phyloP scores from a whole-genome alignment of 257 asterid species.

The Nicotiana benthamiana region DNA sequence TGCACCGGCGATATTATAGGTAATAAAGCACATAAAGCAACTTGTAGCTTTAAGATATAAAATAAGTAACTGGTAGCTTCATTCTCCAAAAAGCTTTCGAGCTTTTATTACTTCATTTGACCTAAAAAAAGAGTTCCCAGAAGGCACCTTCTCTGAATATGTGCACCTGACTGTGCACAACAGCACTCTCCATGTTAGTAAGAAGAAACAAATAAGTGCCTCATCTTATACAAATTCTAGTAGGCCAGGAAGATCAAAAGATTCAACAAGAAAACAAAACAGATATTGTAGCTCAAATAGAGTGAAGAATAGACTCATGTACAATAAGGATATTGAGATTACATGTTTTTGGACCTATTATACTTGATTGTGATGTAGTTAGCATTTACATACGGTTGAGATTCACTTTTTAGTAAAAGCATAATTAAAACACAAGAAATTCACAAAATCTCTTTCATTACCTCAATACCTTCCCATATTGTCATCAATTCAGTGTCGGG shows the following conservation, averaged over 20 bases:
- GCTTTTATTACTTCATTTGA: background rate
- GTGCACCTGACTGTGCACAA: background rate
- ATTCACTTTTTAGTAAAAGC: background rate
- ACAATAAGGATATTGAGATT: background rate
- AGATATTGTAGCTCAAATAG: background rate
- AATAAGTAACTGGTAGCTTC: background rate
- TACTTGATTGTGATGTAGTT: slow-evolving; percentile 1
- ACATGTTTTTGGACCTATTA: background rate
- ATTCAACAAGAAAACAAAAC: slow-evolving; percentile 2
- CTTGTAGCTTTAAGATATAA: background rate
- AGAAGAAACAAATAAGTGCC: background rate
- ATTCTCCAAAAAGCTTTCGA: background rate
- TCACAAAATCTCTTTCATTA: background rate
- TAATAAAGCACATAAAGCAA: background rate
- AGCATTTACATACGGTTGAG: background rate
- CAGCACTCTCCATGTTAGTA: background rate
- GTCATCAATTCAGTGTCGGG: background rate
- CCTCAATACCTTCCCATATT: slow-evolving; percentile 5
- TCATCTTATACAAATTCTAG: background rate
- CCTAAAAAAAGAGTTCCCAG: background rate
- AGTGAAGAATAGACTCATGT: background rate
- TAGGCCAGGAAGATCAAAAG: background rate
- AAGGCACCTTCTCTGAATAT: background rate
- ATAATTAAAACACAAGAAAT: background rate
- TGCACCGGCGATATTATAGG: too few relatives aligned